Evolutionary conservation across 768 basidiomycete species (phyloP), one percentile per base, ranked within the genome.

Genomic region (Termitomyces sp.): DNA sequence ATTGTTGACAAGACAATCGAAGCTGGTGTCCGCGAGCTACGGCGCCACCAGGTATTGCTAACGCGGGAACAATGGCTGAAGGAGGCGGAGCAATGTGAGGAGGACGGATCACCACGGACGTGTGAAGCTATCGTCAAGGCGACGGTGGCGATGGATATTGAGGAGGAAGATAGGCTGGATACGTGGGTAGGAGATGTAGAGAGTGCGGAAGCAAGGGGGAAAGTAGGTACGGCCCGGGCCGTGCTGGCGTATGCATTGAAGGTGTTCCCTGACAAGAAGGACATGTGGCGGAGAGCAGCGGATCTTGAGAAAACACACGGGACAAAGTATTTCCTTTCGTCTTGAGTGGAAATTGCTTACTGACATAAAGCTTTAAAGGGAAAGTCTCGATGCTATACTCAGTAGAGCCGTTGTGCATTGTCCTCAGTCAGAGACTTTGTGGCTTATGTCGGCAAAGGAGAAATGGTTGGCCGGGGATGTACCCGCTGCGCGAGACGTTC

Each of bases 371-470:
- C n/a, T 46, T 37, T 53, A 55, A 61, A 89, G 87, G 59, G 88
- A 92, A 64, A 85, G 88, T 42, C 79, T 97, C 29, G 86, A 94
- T 66, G 86, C 86, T 1, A 83, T 98, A 4, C 82, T 98, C 43
- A 78, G 77, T 46, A 83, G 88, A 32, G 94, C 96, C 0, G 93
- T 95, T 26, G 79, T 88, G 55, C 87, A 94, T 67, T 96, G 94
- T 64, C 97, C 96, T 0, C 92, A 94, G 63, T 95, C 94, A 1
- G 96, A 98, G 70, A 90, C 94, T 0, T 76, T 99, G 5, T 98
- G 97, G 97, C 80, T 98, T 32, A 98, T 98, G 94, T 83, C 88
- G 51, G 97, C 96, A 3, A 99, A 99, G 73, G 96, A 98, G 75
- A 92, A 93, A 69, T 99, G 96, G 96, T 68, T 93, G 16, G 76